Conservation (phyloP, 2,329 filamentous ascomycete genomes). For the Fusarium coicis region DNA sequence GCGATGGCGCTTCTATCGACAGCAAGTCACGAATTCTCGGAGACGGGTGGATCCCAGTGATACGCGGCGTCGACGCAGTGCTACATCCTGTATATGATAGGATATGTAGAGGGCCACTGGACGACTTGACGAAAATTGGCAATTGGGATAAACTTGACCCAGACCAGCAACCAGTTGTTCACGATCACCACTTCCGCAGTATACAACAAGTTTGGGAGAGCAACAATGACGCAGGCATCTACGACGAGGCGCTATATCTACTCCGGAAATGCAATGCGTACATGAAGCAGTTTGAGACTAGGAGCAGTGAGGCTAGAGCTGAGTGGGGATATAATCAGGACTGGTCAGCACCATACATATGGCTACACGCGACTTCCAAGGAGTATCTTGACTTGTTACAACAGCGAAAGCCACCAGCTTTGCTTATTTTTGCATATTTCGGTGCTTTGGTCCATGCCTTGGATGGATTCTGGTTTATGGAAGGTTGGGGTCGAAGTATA, state of each 20-base stretch:
- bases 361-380: neutral
- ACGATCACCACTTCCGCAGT: neutral
- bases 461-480: neutral
- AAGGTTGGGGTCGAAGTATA: neutral
- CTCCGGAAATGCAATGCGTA: neutral
- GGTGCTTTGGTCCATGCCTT: neutral
- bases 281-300: neutral
- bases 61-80: neutral
- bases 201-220: neutral
- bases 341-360: neutral
- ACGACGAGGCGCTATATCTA: neutral
- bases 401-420: neutral
- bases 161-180: neutral
- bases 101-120: neutral
- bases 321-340: neutral
- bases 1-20: neutral
- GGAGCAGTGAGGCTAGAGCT: neutral
- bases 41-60: neutral
- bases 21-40: neutral
- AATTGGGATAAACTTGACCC: neutral
- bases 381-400: neutral
- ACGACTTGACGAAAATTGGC: neutral
- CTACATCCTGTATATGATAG: neutral
- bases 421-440: neutral
- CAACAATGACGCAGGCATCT: neutral